Base-by-base conservation (phyloP, 2,329 filamentous ascomycete species). In the Gnomoniopsis smithogilvyi region DNA sequence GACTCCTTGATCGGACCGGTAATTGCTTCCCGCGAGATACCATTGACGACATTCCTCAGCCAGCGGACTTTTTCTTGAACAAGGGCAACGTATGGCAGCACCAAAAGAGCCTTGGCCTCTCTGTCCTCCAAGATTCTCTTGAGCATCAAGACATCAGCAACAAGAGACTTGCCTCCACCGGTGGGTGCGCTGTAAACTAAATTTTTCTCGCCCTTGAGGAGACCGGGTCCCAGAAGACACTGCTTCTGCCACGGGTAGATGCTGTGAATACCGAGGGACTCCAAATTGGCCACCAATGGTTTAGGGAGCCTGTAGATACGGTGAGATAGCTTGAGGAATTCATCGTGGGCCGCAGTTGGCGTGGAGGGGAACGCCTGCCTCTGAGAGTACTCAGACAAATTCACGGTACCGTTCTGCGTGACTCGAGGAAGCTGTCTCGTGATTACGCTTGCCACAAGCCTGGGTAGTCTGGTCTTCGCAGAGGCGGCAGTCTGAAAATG, bases 211-310 rank as follows among this genome's bases (percentile, higher is more conserved):
- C 89, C 89, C 6, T 76, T 71, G 14, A 93, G 75, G 19, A 92
- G 77, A 0, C 88, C 87, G 3, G 83, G 84, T 0, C 85, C 85
- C 55, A 88, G 76, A 8, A 93, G 77, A 67, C 90, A 93, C 59
- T 86, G 85, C 53, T 88, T 88, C 71, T 92, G 90, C 90, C 90
- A 93, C 2, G 88, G 87, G 66, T 92, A 92, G 60, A 92, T 92
- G 64, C 81, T 82, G 45, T 78, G 81, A 58, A 93, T 88, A n/a
- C 89, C 89, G 43, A 90, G 76, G 0, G 76, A 73, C 51, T 78
- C 79, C 67, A 92, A 82, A 66, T 92, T 92, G 19, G 77, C 72
- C 3, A 90, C 82, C 43, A 92, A 74, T 24, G 77, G 72, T 0
- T 72, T 64, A 2, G 88, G 85, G 15, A 93, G 76, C 10, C 76